Conservation (phyloP, 106 monocot genomes). For the Platanthera zijinensis region DNA sequence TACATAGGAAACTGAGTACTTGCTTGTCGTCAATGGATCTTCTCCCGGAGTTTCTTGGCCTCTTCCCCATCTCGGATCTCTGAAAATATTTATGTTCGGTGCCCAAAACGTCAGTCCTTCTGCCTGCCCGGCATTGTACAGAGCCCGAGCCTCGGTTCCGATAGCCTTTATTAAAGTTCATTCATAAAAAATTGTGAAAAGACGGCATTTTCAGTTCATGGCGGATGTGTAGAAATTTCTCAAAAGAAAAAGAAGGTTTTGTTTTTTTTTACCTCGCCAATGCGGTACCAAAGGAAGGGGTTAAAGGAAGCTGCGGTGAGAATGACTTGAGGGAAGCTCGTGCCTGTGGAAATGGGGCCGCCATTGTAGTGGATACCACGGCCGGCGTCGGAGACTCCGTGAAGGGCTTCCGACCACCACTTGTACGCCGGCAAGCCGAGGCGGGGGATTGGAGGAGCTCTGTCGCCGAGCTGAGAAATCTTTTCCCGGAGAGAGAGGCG, state of each 20-base stretch:
- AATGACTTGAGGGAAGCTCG: slow-evolving; percentile 88
- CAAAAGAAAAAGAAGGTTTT: too few relatives aligned
- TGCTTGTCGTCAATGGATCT: slow-evolving; percentile 53
- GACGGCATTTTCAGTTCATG: not conserved
- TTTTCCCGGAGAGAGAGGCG: slow-evolving; percentile 70
- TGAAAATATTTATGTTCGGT: slow-evolving; percentile 82
- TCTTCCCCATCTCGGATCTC: slow-evolving; percentile 92
- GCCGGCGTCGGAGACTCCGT: slow-evolving; percentile 64
- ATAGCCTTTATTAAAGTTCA: slow-evolving; percentile 34
- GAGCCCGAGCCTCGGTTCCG: slow-evolving; percentile 63
- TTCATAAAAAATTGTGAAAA: not conserved
- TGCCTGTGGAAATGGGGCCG: slow-evolving; percentile 38
- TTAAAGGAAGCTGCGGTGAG: slow-evolving; percentile 87
- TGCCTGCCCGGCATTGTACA: slow-evolving; percentile 78
- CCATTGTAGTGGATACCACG: slow-evolving; percentile 59
- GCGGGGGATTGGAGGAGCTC: slow-evolving; percentile 56
- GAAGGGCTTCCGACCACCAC: slow-evolving; percentile 98
- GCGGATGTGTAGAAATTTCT: too few relatives aligned
- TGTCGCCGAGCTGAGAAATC: slow-evolving; percentile 72
- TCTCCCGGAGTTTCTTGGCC: slow-evolving; percentile 96
- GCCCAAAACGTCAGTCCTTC: slow-evolving; percentile 81
- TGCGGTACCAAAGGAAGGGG: slow-evolving; percentile 68
- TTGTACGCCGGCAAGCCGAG: slow-evolving; percentile 69
- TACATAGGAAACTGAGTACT: slow-evolving; percentile 62
- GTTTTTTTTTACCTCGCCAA: slow-evolving; percentile 56